Percentiles rank a stretch among this genome's conserved stretches.
phyloP scores from a whole-genome alignment of 352 stramenopile species.

The Phytopythium sindhum region DNA sequence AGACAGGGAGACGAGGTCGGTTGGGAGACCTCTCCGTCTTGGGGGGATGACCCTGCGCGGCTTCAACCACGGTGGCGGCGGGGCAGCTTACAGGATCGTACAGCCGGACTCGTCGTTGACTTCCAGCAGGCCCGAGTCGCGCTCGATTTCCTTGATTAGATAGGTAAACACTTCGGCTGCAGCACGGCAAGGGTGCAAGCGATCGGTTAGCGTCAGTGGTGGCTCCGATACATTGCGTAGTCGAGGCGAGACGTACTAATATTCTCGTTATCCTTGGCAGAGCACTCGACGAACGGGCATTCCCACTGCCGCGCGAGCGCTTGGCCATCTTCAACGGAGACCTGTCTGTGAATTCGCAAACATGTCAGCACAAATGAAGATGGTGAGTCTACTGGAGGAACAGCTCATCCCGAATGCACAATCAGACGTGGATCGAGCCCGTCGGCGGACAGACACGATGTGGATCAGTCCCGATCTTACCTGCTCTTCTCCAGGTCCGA shows the following conservation, averaged over 20 bases:
- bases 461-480: slow-evolving; percentile 22
- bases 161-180: slow-evolving; percentile 88
- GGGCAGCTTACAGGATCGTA: slow-evolving; percentile 55
- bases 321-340: slow-evolving; percentile 84
- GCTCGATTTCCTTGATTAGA: slow-evolving; percentile 90
- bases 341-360: slow-evolving; percentile 45
- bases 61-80: neutral
- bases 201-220: no score
- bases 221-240: neutral
- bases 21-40: neutral
- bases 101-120: slow-evolving; percentile 73
- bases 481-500: slow-evolving; percentile 91
- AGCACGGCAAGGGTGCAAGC: neutral
- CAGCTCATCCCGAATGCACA: slow-evolving; percentile 10
- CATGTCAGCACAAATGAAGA: neutral
- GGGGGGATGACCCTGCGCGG: neutral
- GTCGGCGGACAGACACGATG: neutral
- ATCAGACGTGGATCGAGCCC: neutral
- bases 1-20: neutral
- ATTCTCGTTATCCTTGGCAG: slow-evolving; percentile 89
- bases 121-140: slow-evolving; percentile 82
- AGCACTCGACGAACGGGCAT: slow-evolving; percentile 95
- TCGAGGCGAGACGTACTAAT: slow-evolving; percentile 60
- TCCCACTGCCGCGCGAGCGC: slow-evolving; percentile 87
- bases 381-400: neutral